phyloP scores from a whole-genome alignment of 2,329 filamentous ascomycete species.

The Claviceps lovelessii region DNA sequence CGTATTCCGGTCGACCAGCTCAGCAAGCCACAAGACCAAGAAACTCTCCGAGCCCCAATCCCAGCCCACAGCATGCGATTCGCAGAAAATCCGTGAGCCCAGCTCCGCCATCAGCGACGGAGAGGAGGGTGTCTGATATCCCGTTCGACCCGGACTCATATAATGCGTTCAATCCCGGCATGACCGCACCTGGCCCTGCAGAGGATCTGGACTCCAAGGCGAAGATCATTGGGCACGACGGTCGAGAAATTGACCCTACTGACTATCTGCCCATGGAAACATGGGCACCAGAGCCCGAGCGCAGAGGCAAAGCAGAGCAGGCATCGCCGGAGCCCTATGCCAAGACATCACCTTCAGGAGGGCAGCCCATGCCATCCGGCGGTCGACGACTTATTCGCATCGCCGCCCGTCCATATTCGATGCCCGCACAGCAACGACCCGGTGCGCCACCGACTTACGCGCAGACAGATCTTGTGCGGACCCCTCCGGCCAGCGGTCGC shows the following conservation, averaged over 20 bases:
- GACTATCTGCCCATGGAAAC: conserved; percentile 65
- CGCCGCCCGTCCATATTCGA: conserved; percentile 33
- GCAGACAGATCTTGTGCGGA: conserved; percentile 19
- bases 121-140: conserved; percentile 42
- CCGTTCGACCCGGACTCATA: conserved; percentile 68
- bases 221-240: conserved; percentile 63
- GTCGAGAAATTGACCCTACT: conserved; percentile 63
- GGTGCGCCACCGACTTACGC: conserved; percentile 14
- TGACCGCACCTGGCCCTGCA: conserved; percentile 21
- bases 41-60: conserved; percentile 24
- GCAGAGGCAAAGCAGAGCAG: conserved; percentile 21
- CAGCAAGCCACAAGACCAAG: conserved; percentile 13
- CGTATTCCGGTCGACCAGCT: conserved; percentile 23
- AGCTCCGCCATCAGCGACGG: conserved; percentile 37
- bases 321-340: conserved; percentile 19
- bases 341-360: conserved; percentile 35
- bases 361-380: conserved; percentile 36
- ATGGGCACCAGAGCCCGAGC: conserved; percentile 64
- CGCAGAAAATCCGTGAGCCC: conserved; percentile 64
- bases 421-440: conserved; percentile 17
- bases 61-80: conserved; percentile 37
- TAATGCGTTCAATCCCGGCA: conserved; percentile 52
- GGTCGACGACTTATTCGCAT: conserved; percentile 39
- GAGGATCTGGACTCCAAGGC: conserved; percentile 40
- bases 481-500: conserved; percentile 27